Percentiles rank a stretch among this genome's conserved stretches.
Conservation (phyloP, 2,329 filamentous ascomycete genomes). For the Metarhizium humberi region DNA sequence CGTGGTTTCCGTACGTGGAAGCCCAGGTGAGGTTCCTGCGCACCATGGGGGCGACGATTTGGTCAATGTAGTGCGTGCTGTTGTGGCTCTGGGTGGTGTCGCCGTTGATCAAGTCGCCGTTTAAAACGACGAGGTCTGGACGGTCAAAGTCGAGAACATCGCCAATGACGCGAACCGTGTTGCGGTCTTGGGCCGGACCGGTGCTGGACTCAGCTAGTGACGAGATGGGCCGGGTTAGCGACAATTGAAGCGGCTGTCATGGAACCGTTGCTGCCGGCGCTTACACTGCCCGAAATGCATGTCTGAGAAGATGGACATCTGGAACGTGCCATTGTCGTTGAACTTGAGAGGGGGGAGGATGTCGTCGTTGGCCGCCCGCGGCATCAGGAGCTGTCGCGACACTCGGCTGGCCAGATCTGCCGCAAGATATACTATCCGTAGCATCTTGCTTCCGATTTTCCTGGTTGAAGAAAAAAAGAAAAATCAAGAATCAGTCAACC, state of each 20-base stretch:
- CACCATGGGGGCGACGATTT: conserved; percentile 48
- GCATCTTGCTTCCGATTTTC: too few species aligned
- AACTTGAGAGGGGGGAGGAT: background rate
- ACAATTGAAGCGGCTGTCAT: too few species aligned
- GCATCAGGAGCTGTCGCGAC: too few species aligned
- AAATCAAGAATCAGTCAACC: too few species aligned
- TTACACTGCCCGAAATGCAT: conserved; percentile 3
- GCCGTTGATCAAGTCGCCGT: conserved; percentile 63
- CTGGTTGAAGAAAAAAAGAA: too few species aligned
- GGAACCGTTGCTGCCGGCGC: background rate
- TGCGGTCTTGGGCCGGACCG: conserved; percentile 41
- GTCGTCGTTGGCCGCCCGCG: too few species aligned
- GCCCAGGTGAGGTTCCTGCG: conserved; percentile 49
- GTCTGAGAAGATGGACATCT: conserved; percentile 4
- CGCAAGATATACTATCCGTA: too few species aligned
- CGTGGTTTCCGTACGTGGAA: conserved; percentile 64
- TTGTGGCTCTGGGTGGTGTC: conserved; percentile 49
- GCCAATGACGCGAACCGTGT: conserved; percentile 46
- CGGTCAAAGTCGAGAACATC: conserved; percentile 46
- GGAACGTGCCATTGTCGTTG: background rate
- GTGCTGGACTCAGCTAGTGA: too few species aligned
- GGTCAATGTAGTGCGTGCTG: conserved; percentile 44
- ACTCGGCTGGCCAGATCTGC: too few species aligned
- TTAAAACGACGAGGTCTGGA: conserved; percentile 55
- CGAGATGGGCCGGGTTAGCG: too few species aligned